Base-by-base conservation (phyloP, 1,139 yeast species). In the Sugiyamaella japonica region DNA sequence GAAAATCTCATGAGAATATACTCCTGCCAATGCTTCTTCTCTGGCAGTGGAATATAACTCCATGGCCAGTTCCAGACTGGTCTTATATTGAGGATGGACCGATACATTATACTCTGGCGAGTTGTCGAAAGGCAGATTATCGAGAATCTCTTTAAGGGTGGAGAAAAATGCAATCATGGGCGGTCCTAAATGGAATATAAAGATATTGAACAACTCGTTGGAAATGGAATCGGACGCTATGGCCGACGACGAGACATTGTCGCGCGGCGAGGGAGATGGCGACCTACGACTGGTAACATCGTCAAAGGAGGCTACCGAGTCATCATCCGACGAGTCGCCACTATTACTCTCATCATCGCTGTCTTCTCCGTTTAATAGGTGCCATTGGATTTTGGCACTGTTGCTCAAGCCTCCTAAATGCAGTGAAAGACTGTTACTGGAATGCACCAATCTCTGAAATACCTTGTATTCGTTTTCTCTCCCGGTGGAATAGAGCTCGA, bases 151-250 rank as follows among this genome's bases (percentile, higher is more conserved):
- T 56, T 82, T 78, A 45, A 87, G 72, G 0, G 93, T 86, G 63
- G 59, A 55, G 10, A 61, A 61, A 59, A 84, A 82, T 1, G 89
- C 83, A 63, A 82, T 81, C 69, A 86, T 78, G 0, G 91, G 84
- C 0, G 95, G 95, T 0, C 91, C 87, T 48, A 88, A 73, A 61
- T 84, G 78, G 60, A 78, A 79, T 2, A 85, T 83, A 67, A 87
- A 88, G 43, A 85, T 66, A 54, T 82, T 83, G 67, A 86, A 86
- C 17, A 86, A 71, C 61, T 83, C 85, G n/a, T 55, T 47, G 20
- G 66, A 45, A 37, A 63, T 46, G 38, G 50, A 20, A 9, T 42
- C 45, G 3, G 40, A 12, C 3, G 46, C 39, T 10, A 44, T 17
- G 1, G 37, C 45, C 15, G 39, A 29, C 25, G 25, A 20, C 25